Conservation (phyloP, 768 basidiomycete species). For the Mycena latifolia region DNA sequence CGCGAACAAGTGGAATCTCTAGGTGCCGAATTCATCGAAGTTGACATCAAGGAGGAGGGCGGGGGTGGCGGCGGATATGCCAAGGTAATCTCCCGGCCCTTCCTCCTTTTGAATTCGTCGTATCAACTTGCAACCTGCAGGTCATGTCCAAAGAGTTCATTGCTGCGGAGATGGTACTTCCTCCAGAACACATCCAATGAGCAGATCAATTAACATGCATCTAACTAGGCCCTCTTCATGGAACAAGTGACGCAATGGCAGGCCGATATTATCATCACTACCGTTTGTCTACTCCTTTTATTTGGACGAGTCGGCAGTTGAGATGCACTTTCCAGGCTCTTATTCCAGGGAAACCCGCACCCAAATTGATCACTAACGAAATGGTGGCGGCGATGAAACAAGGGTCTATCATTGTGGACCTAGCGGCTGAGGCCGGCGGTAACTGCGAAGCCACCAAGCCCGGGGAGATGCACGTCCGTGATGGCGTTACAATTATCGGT, state of each 20-base stretch:
- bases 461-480: slow-evolving; percentile 74
- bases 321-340: slow-evolving; percentile 64
- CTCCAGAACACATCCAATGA: slow-evolving; percentile 46
- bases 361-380: slow-evolving; percentile 85
- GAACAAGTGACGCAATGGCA: slow-evolving; percentile 80
- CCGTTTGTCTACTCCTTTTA: slow-evolving; percentile 54
- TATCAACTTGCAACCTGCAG: slow-evolving; percentile 11
- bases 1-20: slow-evolving; percentile 92
- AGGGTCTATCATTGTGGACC: slow-evolving; percentile 89
- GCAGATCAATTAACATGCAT: neutral
- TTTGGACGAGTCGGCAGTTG: neutral
- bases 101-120: neutral
- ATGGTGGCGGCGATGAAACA: slow-evolving; percentile 95
- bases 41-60: slow-evolving; percentile 83
- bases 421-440: slow-evolving; percentile 91
- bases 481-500: slow-evolving; percentile 86
- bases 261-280: slow-evolving; percentile 91
- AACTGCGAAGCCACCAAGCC: slow-evolving; percentile 89
- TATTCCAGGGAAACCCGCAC: slow-evolving; percentile 89
- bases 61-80: slow-evolving; percentile 89
- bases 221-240: slow-evolving; percentile 74
- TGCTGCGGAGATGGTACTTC: slow-evolving; percentile 80
- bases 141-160: slow-evolving; percentile 92
- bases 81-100: slow-evolving; percentile 53
- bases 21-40: slow-evolving; percentile 92